phyloP scores from a whole-genome alignment of 164 flowering plant genomes.

The Sextonia rubra region DNA sequence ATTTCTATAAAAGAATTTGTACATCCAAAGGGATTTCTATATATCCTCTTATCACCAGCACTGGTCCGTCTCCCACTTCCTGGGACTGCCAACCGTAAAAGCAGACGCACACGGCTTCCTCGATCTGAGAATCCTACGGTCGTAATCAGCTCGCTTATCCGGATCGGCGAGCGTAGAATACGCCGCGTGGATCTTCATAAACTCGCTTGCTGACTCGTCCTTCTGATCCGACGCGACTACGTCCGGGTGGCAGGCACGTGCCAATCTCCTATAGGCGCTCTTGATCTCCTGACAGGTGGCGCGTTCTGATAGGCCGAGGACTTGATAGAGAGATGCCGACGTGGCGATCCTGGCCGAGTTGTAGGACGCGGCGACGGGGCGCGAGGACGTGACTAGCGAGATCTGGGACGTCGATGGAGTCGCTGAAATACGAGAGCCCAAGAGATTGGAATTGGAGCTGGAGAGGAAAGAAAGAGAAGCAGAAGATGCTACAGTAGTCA shows the following conservation, averaged over 20 bases:
- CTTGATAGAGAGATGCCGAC: conserved; percentile 51
- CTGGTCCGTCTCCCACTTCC: conserved; percentile 48
- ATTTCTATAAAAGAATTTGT: no score
- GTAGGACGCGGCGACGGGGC: not conserved
- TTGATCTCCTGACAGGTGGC: conserved; percentile 67
- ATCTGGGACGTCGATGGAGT: not conserved
- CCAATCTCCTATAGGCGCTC: conserved; percentile 56
- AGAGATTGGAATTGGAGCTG: not conserved
- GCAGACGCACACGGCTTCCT: conserved; percentile 1
- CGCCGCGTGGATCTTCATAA: conserved; percentile 32
- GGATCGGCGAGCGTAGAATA: conserved; percentile 39
- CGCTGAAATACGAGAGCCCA: not conserved
- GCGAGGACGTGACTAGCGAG: not conserved
- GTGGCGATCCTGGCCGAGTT: not conserved
- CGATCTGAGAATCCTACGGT: conserved; percentile 9
- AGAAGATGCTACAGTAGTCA: not conserved
- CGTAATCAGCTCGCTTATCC: conserved; percentile 34
- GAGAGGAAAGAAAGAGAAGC: not conserved
- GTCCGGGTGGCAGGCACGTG: conserved; percentile 66
- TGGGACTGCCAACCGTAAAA: conserved; percentile 10
- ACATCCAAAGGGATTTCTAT: no score
- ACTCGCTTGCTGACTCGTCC: conserved; percentile 28
- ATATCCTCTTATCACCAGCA: conserved; percentile 28
- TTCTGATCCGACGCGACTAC: conserved; percentile 23
- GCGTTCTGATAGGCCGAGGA: conserved; percentile 49